Evolutionary conservation across 768 basidiomycete genomes (phyloP), one percentile per base, ranked within the genome.

Genomic region (Auricularia sp.): DNA sequence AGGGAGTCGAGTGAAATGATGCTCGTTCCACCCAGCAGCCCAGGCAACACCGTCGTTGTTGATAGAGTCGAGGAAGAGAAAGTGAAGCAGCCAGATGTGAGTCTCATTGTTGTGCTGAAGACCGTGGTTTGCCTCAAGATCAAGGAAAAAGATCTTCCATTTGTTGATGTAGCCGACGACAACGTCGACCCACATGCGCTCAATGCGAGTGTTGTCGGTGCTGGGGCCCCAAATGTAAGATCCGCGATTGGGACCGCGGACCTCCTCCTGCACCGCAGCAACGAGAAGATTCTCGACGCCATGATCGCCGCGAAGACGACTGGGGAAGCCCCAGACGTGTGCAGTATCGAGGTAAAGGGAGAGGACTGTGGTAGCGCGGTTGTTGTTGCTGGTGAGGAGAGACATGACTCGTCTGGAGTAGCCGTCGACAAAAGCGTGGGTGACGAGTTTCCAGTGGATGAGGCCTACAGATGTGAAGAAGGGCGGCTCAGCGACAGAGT

Each of bases 161-260:
- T 64, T 66, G 34, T 34, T 4, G 12, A 61, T 53, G 53, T 23
- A 65, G n/a, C 64, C 64, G 8, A 8, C 14, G 16, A 39, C 63
- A 7, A 66, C 63, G 58, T 66, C 66, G 23, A 44, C 34, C 66
- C 66, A 66, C 8, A 66, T 36, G 5, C 66, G 43, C 36, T 66
- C 66, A 61, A 66, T 66, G 18, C 66, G 64, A 44, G 56, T 66
- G 61, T 66, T 66, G 47, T 66, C 56, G 36, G 66, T 65, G 53
- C 65, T 65, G 16, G 66, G 51, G 18, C 77, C 77, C 72, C 73
- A 78, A 8, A 79, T 79, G 54, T 77, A 79, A 3, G 75, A 78
- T 3, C 66, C 63, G 1, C 63, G 61, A 2, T 72, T 72, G 29
- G 58, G 33, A 10, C 58, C 47, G 10, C 64, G 60, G 12, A 67